These are phyloP conservation scores for Penicillium sp. DNA, from an alignment of 2,329 filamentous ascomycete species.

Conservation along the genomic window DNA sequence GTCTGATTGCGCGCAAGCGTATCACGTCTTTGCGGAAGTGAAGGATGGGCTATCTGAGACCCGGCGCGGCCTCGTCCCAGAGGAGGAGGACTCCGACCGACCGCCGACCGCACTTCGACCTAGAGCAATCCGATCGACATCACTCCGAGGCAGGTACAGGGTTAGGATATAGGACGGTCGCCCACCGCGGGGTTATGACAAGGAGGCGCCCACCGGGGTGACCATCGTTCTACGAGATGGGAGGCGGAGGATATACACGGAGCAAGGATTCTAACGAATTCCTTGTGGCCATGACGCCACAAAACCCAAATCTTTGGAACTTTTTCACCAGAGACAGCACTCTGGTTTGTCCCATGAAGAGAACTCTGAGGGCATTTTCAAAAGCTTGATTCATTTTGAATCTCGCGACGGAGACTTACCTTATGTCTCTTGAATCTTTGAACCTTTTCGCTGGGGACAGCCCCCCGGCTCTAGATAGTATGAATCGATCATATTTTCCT, in stretches of 20 bases:
- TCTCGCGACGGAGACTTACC: too few species aligned
- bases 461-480: background rate
- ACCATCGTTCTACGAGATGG: background rate
- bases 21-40: background rate
- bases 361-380: background rate
- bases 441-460: background rate
- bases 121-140: too few species aligned
- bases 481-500: background rate
- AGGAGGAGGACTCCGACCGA: background rate
- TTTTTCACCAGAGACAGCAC: background rate
- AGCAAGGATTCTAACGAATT: background rate
- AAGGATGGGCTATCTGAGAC: background rate
- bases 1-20: background rate
- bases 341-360: background rate
- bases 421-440: background rate
- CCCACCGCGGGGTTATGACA: background rate
- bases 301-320: background rate
- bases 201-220: too few species aligned
- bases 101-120: too few species aligned
- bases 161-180: background rate
- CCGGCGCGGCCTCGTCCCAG: background rate
- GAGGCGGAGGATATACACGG: background rate
- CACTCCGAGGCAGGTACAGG: background rate
- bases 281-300: background rate
- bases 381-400: background rate